Evolutionary conservation across 306 rosid genomes (phyloP).

Genomic region (Vachellia collinsii): DNA sequence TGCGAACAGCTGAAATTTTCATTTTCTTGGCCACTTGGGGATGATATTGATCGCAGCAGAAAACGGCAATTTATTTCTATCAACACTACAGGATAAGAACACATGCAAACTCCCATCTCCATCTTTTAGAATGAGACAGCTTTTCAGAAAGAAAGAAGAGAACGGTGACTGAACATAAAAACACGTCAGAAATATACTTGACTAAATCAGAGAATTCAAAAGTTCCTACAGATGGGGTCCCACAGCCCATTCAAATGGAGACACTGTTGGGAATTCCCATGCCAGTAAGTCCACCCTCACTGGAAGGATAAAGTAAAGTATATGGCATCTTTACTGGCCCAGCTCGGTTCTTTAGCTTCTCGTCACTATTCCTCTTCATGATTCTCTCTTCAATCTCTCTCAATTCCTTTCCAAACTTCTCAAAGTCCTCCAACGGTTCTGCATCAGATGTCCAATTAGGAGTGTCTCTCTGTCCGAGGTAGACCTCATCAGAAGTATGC

Average conservation of each 20-base stretch:
- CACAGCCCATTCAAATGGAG: conserved; percentile 49
- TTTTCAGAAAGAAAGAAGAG: neutral
- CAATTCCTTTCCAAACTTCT: conserved; percentile 52
- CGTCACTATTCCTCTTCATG: conserved; percentile 50
- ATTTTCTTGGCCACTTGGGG: too few species aligned
- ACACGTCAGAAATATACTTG: neutral
- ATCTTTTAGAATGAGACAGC: neutral
- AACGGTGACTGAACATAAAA: neutral
- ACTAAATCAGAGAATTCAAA: neutral
- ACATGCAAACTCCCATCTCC: neutral
- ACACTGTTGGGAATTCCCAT: conserved; percentile 86
- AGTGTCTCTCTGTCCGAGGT: conserved; percentile 56
- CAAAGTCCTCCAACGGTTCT: conserved; percentile 52
- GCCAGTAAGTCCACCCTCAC: conserved; percentile 66
- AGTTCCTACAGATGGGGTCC: neutral
- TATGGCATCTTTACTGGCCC: conserved; percentile 75
- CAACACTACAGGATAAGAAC: neutral
- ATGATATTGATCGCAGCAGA: too few species aligned
- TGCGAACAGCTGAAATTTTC: too few species aligned
- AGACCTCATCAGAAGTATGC: too few species aligned
- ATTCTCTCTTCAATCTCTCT: conserved; percentile 57
- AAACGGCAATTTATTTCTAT: neutral
- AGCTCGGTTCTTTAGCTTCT: conserved; percentile 55
- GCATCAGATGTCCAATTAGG: conserved; percentile 65
- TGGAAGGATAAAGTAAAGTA: conserved; percentile 67